Evolutionary conservation across 139 green algal genomes (phyloP), one percentile per base, ranked within the genome.

Genomic region (Spirogloea muscicola): DNA sequence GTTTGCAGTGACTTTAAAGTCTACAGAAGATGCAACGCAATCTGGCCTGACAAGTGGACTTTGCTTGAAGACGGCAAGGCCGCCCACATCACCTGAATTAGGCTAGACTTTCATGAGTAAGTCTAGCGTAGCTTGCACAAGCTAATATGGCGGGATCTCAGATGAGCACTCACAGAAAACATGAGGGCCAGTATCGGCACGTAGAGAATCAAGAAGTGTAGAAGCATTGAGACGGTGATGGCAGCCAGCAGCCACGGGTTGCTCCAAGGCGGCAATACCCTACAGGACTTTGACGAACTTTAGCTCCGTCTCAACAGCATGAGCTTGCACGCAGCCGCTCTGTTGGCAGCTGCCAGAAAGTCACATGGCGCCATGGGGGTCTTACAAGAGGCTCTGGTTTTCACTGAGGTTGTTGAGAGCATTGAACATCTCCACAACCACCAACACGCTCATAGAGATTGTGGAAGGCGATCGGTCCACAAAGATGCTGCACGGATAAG

Each of bases 121-220:
- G n/a, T n/a, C n/a, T n/a, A n/a, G n/a, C n/a, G n/a, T n/a, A n/a
- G n/a, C n/a, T n/a, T n/a, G 55, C 1, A 2, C 25, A 43, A 43
- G 9, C 39, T 31, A 41, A 41, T 43, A 33, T 31, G 29, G 55
- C 29, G 21, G 33, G 55, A 37, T 48, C 51, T 89, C 58, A 97
- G 13, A 10, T 83, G 72, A 86, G 6, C 2, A 68, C 65, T 90
- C 60, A 98, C 96, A 80, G 76, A 86, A 84, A 99, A 98, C 21
- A 90, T 83, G 25, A 44, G 33, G 0, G 88, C 86, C 43, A 96
- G 76, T 61, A 88, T 83, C 29, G 91, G 91, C 0, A 93, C 84
- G 84, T 94, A 96, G 9, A 98, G 84, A 81, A 98, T 96, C 48
- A 96, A 37, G 72, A 89, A 92, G 88, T 99, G 94, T 43, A 96